A percentile compares a stretch with the other conserved stretches of the same genome.
These are phyloP conservation scores for Pleoardoris graminearum DNA, from an alignment of 2,329 filamentous ascomycete genomes.

Conservation along the genomic window DNA sequence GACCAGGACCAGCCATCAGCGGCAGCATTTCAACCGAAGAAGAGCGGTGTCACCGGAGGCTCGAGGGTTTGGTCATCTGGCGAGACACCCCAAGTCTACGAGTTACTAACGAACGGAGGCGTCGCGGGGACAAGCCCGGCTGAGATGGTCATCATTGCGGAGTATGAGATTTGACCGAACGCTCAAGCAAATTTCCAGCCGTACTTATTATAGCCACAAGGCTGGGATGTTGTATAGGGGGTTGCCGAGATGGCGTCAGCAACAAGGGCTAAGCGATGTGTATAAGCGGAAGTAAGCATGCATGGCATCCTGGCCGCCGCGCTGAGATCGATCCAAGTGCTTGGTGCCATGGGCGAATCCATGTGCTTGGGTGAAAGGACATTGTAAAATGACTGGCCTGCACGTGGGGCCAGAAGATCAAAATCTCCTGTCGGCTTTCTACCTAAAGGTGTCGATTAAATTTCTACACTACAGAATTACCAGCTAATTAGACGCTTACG, in stretches of 20 bases:
- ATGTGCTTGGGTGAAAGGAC: no score
- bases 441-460: no score
- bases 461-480: no score
- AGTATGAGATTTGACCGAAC: background rate
- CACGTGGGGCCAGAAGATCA: no score
- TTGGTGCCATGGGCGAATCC: no score
- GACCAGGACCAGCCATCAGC: background rate
- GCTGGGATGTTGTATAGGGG: background rate
- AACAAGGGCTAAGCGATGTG: background rate
- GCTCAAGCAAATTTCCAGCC: background rate
- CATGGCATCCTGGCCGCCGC: background rate
- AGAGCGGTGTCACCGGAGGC: background rate
- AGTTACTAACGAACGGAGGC: background rate
- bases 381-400: no score
- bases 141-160: background rate
- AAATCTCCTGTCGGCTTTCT: no score
- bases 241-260: background rate
- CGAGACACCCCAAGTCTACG: background rate
- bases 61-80: background rate
- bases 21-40: background rate
- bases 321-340: no score
- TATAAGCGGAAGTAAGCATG: slow-evolving; percentile 1
- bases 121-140: background rate
- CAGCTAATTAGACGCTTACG: no score
- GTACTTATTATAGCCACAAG: background rate